Base-by-base conservation (phyloP, 1,284 basidiomycete genomes). In the Marasmius oreades region DNA sequence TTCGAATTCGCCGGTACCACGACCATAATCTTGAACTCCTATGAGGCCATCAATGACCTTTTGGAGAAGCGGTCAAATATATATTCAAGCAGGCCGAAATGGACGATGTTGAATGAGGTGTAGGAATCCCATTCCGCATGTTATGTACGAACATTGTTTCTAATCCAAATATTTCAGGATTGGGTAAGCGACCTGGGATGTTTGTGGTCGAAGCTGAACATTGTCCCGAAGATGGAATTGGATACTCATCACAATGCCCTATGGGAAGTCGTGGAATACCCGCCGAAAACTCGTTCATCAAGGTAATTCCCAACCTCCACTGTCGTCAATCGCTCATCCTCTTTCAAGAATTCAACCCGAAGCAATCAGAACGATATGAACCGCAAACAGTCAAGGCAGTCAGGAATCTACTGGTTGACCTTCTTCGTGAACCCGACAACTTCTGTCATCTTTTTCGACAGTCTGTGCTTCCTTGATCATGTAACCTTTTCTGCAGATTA, bases 11-110 rank as follows among this genome's bases (percentile, higher is more conserved):
- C 23, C 7, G 56, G 56, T 5, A 57, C 52, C 3, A 43, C 59
- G 16, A 31, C 57, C 26, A 39, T 60, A 0, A 46, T 60, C 10
- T 48, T 60, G 34, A 57, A 57, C 31, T 60, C 59, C 22, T 42
- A 46, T 14, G 23, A 57, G 42, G 56, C 53, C 6, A 43, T 48
- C 22, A 55, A 42, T n/a, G 59, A 60, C 20, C 24, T 60, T 8
- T 42, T 60, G 12, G 52, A 57, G 24, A 57, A 51, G 28, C 46
- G 52, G 28, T 56, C n/a, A n/a, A n/a, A n/a, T n/a, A n/a, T n/a
- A n/a, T n/a, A n/a, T n/a, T n/a, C n/a, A n/a, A n/a, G n/a, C n/a
- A n/a, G n/a, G n/a, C n/a, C n/a, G n/a, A n/a, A n/a, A n/a, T n/a
- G n/a, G n/a, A n/a, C n/a, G n/a, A n/a, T n/a, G n/a, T n/a, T n/a